A percentile compares a stretch with the other conserved stretches of the same genome.
phyloP scores from a whole-genome alignment of 179 eudicot species.

The Dionaea muscipula region DNA sequence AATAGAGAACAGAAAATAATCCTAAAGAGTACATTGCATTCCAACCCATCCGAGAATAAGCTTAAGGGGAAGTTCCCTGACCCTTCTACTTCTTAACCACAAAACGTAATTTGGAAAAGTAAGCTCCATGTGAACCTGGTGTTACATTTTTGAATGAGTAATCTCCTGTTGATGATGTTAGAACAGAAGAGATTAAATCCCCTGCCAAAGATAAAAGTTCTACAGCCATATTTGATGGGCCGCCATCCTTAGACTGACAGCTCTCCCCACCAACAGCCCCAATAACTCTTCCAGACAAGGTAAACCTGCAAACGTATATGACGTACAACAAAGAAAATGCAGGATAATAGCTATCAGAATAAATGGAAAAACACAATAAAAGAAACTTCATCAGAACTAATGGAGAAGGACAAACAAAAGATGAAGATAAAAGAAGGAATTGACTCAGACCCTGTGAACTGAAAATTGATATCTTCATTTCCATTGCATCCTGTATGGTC shows the following conservation, averaged over 20 bases:
- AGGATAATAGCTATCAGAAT: neutral
- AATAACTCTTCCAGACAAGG: slow-evolving; percentile 68
- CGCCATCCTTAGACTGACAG: slow-evolving; percentile 58
- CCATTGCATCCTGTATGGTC: slow-evolving; percentile 86
- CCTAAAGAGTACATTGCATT: neutral
- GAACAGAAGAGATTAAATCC: slow-evolving; percentile 53
- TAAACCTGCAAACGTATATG: slow-evolving; percentile 42
- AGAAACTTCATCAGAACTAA: neutral
- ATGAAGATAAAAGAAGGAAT: slow-evolving; percentile 3
- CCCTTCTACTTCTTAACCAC: too few species aligned
- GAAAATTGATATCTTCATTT: slow-evolving; percentile 88
- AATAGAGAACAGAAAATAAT: neutral
- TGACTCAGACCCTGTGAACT: slow-evolving; percentile 72
- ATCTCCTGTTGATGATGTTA: slow-evolving; percentile 57
- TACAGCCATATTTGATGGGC: slow-evolving; percentile 74
- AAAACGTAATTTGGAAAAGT: neutral
- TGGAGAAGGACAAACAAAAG: neutral
- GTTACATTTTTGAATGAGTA: slow-evolving; percentile 57
- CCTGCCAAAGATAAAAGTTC: slow-evolving; percentile 58
- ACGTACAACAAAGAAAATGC: neutral
- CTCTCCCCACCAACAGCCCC: slow-evolving; percentile 88
- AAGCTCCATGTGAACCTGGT: slow-evolving; percentile 48
- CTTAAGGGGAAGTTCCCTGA: too few species aligned
- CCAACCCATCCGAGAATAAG: too few species aligned
- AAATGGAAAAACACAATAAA: neutral